Evolutionary conservation across 306 rosid genomes (phyloP), one percentile per base, ranked within the genome.

Genomic region (Echinosophora koreensis): DNA sequence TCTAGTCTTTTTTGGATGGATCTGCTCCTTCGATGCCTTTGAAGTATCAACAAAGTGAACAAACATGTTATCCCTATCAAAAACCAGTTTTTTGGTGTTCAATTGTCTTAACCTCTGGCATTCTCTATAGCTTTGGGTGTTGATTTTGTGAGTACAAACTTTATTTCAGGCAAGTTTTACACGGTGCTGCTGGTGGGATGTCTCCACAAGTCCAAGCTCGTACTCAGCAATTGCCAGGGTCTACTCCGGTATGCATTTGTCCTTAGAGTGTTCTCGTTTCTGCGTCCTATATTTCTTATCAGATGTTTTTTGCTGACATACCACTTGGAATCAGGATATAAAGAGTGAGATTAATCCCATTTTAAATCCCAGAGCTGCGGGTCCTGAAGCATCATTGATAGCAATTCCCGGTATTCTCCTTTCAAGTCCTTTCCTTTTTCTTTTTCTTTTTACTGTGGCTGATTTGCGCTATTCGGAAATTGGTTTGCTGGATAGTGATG

Each of bases 191-290:
- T 27, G 97, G 96, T 56, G 96, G 93, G 51, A 91, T 96, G 91
- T 87, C 97, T 88, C 90, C 94, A 55, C 99, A 96, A 87, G 94
- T 88, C 81, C 99, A 96, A 88, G 88, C 91, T 60, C 92, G 94
- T 64, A 87, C 83, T 84, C 99, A 91, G 86, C 99, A 89, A 76
- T 69, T 92, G 77, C 87, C 94, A 28, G 99, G 97, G 83, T 88
- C 99, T 73, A 79, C 94, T 12, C 85, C 82, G 90, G 99, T 96
- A 92, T 61, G 83, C 62, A 37, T 22, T 59, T 64, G 70, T 74
- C 76, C 47, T 73, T 69, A 34, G 51, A 28, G 58, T 83, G 54
- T 46, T 50, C 74, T 68, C 63, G 12, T 81, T 58, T 60, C 30
- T 78, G 80, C 38, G 17, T 80, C 9, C 39, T 81, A 30, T 56